Evolutionary conservation across 768 basidiomycete genomes (phyloP).

Genomic region (Kwoniella shandongensis): DNA sequence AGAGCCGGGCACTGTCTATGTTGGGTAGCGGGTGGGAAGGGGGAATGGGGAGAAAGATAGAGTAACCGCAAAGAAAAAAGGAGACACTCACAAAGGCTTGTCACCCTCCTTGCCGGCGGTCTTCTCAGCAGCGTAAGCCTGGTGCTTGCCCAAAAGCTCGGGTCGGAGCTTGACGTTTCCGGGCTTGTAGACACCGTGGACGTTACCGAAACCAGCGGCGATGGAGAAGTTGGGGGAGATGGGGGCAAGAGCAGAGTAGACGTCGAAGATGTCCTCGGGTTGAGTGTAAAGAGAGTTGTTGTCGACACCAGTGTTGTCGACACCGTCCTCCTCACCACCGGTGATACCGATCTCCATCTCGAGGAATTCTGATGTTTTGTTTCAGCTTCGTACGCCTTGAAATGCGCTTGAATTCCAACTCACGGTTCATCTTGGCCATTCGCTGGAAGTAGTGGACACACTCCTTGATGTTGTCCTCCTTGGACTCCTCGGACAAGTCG

Average conservation of each 20-base stretch:
- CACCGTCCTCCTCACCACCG: constrained; percentile 98
- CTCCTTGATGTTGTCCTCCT: constrained; percentile 86
- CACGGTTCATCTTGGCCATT: constrained; percentile 77
- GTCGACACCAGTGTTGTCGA: constrained; percentile 95
- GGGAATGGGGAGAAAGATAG: constrained; percentile 1
- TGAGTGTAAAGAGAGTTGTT: constrained; percentile 94
- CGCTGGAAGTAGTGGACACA: constrained; percentile 94
- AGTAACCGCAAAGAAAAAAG: constrained; percentile 2
- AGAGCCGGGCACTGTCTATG: constrained; percentile 50
- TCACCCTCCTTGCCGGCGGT: constrained; percentile 60
- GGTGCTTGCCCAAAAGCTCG: constrained; percentile 88
- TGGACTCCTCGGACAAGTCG: constrained; percentile 80
- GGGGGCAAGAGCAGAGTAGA: constrained; percentile 75
- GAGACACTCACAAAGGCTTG: constrained; percentile 76
- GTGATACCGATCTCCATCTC: constrained; percentile 99
- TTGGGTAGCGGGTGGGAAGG: constrained; percentile 40
- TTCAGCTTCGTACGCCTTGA: neutral
- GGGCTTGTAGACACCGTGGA: constrained; percentile 98
- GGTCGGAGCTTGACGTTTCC: constrained; percentile 95
- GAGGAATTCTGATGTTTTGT: constrained; percentile 65
- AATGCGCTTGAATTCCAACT: constrained; percentile 13
- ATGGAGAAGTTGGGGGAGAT: constrained; percentile 94
- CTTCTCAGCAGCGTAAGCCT: constrained; percentile 70
- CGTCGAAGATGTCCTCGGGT: constrained; percentile 91
- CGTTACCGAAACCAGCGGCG: constrained; percentile 97